These are phyloP conservation scores for Colletotrichum sansevieriae DNA, from an alignment of 2,329 filamentous ascomycete species.

Conservation along the genomic window DNA sequence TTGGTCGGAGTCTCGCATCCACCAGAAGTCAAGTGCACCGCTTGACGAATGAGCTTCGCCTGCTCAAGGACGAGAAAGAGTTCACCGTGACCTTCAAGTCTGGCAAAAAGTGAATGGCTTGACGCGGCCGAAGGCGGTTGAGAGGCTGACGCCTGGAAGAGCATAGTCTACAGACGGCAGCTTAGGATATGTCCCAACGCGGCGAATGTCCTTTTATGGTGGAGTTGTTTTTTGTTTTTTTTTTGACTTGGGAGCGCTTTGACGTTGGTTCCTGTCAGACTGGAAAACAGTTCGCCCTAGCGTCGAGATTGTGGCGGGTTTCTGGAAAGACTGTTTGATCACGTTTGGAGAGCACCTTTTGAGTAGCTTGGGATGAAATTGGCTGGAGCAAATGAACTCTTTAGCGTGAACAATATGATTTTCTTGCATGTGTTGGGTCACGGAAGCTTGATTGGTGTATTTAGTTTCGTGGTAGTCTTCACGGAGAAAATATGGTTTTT, in stretches of 20 bases:
- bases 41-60: slow-evolving; percentile 8
- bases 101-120: background rate
- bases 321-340: background rate
- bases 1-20: slow-evolving; percentile 3
- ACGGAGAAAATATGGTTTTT: too few species aligned
- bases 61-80: slow-evolving; percentile 11
- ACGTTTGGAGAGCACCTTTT: background rate
- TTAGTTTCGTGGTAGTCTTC: too few species aligned
- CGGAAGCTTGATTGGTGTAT: too few species aligned
- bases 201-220: background rate
- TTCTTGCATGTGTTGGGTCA: too few species aligned
- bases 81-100: slow-evolving; percentile 30
- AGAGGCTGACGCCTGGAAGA: background rate
- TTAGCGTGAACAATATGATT: too few species aligned
- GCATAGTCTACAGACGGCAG: background rate
- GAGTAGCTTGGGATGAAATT: background rate
- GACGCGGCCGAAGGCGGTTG: background rate
- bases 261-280: background rate
- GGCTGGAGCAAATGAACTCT: too few species aligned
- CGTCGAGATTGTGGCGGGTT: background rate
- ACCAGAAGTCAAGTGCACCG: slow-evolving; percentile 7
- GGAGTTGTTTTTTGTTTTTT: background rate
- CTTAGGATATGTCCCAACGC: background rate
- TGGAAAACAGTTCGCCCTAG: background rate
- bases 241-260: slow-evolving; percentile 1